phyloP scores from a whole-genome alignment of 345 rosid genomes.

The Syzygium aqueum region DNA sequence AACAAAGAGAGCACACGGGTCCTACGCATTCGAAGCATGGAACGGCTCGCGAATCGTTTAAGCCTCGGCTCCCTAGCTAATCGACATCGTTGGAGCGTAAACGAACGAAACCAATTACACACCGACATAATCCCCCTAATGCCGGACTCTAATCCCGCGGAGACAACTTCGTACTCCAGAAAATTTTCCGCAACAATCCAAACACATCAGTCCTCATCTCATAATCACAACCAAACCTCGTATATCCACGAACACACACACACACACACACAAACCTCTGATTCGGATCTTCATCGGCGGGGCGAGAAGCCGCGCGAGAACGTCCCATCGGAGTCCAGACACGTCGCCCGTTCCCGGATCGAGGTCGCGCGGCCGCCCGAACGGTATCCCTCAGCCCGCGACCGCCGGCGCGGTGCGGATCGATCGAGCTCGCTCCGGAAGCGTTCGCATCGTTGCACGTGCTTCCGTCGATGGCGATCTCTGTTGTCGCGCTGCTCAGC shows the following conservation, averaged over 20 bases:
- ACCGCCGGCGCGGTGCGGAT: background rate
- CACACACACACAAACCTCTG: constrained; percentile 1
- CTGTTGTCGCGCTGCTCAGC: background rate
- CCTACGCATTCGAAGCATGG: background rate
- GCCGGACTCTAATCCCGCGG: background rate
- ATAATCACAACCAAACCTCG: background rate
- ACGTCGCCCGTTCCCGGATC: background rate
- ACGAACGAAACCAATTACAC: background rate
- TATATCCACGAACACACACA: background rate
- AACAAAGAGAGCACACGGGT: background rate
- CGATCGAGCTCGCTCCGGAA: background rate
- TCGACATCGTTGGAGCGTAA: background rate
- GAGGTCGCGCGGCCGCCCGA: background rate
- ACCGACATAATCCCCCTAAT: background rate
- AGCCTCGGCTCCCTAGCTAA: background rate
- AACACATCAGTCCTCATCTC: background rate
- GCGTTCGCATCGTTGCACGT: background rate
- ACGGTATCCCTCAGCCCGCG: background rate
- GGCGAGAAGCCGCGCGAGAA: constrained; percentile 12
- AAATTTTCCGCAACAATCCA: background rate
- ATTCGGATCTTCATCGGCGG: constrained; percentile 8
- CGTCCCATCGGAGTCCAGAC: constrained; percentile 18
- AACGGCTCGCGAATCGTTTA: background rate
- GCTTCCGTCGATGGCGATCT: background rate
- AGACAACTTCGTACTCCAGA: background rate